These are phyloP conservation scores for Xylaria sp. DNA, from an alignment of 495 filamentous ascomycete genomes.

Conservation along the genomic window DNA sequence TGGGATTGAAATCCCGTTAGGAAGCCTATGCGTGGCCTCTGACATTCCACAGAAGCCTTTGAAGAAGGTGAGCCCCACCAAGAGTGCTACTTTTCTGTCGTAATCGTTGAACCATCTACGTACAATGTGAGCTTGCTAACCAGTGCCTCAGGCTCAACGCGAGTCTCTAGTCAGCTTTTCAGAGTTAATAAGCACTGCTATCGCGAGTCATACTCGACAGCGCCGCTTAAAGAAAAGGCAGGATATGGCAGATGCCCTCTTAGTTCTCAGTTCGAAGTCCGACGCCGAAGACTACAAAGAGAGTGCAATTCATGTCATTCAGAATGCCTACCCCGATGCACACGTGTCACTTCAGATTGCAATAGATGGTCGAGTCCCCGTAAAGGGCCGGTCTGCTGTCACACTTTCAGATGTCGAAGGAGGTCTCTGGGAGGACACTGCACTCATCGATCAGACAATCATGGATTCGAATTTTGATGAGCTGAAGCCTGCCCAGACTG, in stretches of 20 bases:
- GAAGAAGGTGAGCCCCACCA: background rate
- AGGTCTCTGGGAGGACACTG: constrained; percentile 19
- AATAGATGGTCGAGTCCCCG: constrained; percentile 1
- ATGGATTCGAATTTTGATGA: constrained; percentile 20
- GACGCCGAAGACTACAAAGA: constrained; percentile 18
- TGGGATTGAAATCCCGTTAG: constrained; percentile 12
- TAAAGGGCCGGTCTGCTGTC: background rate
- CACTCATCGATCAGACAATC: constrained; percentile 21
- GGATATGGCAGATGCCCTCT: constrained; percentile 9
- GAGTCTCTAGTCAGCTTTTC: constrained; percentile 13
- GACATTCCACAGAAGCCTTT: constrained; percentile 25
- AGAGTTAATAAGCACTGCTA: constrained; percentile 7
- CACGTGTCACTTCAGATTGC: background rate
- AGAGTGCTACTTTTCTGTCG: background rate
- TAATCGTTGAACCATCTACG: background rate
- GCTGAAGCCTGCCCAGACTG: background rate
- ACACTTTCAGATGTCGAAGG: constrained; percentile 15
- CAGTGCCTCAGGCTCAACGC: background rate
- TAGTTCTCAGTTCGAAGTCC: background rate
- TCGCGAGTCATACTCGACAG: constrained; percentile 14
- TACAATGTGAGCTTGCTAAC: background rate
- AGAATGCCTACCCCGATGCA: constrained; percentile 1
- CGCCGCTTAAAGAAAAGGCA: constrained; percentile 8
- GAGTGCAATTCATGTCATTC: background rate
- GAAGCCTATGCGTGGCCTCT: constrained; percentile 22